phyloP scores from a whole-genome alignment of 345 rosid species.

The Salix suchowensis region DNA sequence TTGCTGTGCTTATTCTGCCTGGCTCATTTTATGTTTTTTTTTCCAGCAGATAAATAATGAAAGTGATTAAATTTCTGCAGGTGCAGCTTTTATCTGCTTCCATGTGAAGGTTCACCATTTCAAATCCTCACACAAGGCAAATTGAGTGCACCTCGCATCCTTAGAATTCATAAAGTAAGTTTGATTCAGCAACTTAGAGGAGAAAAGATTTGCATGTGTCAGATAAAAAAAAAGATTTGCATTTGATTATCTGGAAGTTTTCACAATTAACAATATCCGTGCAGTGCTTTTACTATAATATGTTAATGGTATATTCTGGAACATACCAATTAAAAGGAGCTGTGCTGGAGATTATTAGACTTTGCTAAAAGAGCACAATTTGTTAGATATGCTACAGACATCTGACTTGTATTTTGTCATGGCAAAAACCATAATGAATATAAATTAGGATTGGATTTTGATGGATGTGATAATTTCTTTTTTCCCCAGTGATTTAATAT shows the following conservation, averaged over 20 bases:
- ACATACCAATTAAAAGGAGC: not conserved
- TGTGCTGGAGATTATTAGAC: not conserved
- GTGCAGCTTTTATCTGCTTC: slow-evolving; percentile 94
- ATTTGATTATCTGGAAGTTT: not conserved
- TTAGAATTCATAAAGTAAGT: slow-evolving; percentile 93
- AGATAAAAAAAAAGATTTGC: not conserved
- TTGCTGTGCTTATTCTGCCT: not conserved
- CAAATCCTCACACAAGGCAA: slow-evolving; percentile 95
- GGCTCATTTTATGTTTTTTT: not conserved
- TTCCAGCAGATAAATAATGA: not conserved
- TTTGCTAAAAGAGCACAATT: not conserved
- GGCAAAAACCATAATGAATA: too few relatives aligned
- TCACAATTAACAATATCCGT: not conserved
- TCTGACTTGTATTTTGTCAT: too few relatives aligned
- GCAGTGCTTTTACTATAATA: not conserved
- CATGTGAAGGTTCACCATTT: slow-evolving; percentile 78
- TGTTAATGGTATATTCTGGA: too few relatives aligned
- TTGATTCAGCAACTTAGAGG: not conserved
- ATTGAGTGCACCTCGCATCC: slow-evolving; percentile 94
- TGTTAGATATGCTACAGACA: too few relatives aligned
- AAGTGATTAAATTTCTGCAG: slow-evolving; percentile 40
- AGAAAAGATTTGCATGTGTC: not conserved
- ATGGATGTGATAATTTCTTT: too few relatives aligned
- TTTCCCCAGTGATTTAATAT: too few relatives aligned
- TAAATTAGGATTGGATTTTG: too few relatives aligned